Base-by-base conservation (phyloP, 768 basidiomycete species). In the Xerocomus spinulosus region DNA sequence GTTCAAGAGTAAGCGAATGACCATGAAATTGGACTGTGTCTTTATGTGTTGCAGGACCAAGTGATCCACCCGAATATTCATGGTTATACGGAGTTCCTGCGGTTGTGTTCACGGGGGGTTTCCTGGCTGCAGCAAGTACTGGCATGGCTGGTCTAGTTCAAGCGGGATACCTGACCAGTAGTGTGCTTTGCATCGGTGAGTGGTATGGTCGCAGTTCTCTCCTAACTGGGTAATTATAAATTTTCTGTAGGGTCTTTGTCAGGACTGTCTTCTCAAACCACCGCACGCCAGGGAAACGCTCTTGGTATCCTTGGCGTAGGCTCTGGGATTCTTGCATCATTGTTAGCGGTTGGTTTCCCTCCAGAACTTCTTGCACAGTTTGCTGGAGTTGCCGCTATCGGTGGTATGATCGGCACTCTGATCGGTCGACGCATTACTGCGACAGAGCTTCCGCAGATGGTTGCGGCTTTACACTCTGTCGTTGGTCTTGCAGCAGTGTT, bases 401-500 rank as follows among this genome's bases (percentile, higher is more conserved):
- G 90, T 37, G 87, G 79, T 1, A 64, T 76, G 8, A 63, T 85
- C 23, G 91, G 91, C 9, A 64, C 84, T 12, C 68, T 87, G 54
- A 79, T 93, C 51, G 91, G 91, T 30, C 74, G 89, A 26, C 81
- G 90, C 18, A 87, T 92, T 38, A 90, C 87, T 14, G 85, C 87
- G 3, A 92, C 89, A 15, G 92, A 93, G 60, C 75, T 93, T 29
- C 91, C 91, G 8, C 91, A 93, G 63, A 87, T 81, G 74, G 83
- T 82, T 24, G 78, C 69, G n/a, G 83, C 90, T 45, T 70, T 93
- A 48, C 91, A 93, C 61, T 89, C 86, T 28, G 91, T 93, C 26
- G 91, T 93, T 43, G 91, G 91, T 66, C 78, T 93, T 24, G 91
- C 91, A 3, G 91, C 91, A 0, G 91, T 93, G 15, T 70, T 93